Evolutionary conservation across 202 grass and related monocot species (phyloP).

Genomic region (Carex sylvatica): DNA sequence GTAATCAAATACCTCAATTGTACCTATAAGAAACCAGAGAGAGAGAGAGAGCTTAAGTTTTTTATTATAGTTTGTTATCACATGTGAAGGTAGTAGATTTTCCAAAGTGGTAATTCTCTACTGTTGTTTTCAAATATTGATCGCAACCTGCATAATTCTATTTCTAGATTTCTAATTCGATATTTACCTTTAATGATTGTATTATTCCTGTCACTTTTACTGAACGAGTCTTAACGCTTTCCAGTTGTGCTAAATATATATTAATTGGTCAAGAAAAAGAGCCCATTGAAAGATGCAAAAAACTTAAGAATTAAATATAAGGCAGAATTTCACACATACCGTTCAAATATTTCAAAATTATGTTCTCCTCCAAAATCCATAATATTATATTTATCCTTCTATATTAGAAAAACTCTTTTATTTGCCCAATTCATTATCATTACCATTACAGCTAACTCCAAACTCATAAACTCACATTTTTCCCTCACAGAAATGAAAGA

Average conservation of each 20-base stretch:
- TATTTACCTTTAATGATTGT: not conserved
- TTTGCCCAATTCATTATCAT: too few relatives aligned
- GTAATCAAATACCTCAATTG: slow-evolving; percentile 81
- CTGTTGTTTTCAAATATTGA: not conserved
- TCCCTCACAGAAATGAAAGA: too few relatives aligned
- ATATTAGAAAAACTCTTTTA: too few relatives aligned
- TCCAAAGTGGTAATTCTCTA: not conserved
- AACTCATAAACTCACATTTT: too few relatives aligned
- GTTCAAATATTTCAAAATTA: not conserved
- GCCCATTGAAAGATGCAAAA: not conserved
- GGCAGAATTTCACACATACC: not conserved
- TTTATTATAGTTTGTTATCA: slow-evolving; percentile 1
- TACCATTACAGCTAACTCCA: too few relatives aligned
- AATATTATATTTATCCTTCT: too few relatives aligned
- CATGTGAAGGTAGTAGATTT: not conserved
- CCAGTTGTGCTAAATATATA: not conserved
- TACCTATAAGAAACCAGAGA: slow-evolving; percentile 42
- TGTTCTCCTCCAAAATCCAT: too few relatives aligned
- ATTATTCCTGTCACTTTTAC: not conserved
- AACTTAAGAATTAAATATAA: not conserved
- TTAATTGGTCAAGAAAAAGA: not conserved
- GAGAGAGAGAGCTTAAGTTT: not conserved
- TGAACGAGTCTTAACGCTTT: not conserved
- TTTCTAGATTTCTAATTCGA: not conserved
- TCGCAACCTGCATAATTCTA: not conserved